Evolutionary conservation across 768 basidiomycete species (phyloP).

Genomic region (Kwoniella dejecticola): DNA sequence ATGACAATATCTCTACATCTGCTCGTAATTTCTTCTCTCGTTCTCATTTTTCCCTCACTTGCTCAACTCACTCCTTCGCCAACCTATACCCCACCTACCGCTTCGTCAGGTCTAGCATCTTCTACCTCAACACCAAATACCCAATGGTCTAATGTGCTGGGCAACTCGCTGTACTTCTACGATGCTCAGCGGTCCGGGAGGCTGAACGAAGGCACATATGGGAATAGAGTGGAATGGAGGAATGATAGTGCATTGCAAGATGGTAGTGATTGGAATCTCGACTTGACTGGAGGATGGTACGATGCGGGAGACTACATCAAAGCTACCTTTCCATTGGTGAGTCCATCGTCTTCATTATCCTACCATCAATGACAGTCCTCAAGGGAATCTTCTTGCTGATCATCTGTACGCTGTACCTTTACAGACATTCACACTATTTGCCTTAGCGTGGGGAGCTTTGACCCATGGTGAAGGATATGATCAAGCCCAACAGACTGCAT

Average conservation of each 20-base stretch:
- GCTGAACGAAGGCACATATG: slow-evolving; percentile 60
- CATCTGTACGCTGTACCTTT: slow-evolving; percentile 1
- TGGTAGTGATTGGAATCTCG: slow-evolving; percentile 70
- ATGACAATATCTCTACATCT: too few relatives aligned
- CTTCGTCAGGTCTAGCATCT: slow-evolving; percentile 28
- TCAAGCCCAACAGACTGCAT: slow-evolving; percentile 78
- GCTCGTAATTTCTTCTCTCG: background rate
- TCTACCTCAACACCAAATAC: slow-evolving; percentile 62
- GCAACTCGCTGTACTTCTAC: slow-evolving; percentile 82
- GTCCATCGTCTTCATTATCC: slow-evolving; percentile 31
- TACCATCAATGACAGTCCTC: background rate
- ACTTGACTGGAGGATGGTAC: slow-evolving; percentile 85
- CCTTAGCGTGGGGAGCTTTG: slow-evolving; percentile 85
- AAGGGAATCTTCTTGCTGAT: too few relatives aligned
- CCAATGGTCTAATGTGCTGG: slow-evolving; percentile 81
- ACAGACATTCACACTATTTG: slow-evolving; percentile 79
- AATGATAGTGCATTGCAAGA: slow-evolving; percentile 78
- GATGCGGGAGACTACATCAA: slow-evolving; percentile 93
- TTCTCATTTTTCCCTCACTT: slow-evolving; percentile 1
- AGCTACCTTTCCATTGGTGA: slow-evolving; percentile 77
- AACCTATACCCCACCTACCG: slow-evolving; percentile 43
- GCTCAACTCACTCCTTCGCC: slow-evolving; percentile 50
- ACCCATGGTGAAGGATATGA: slow-evolving; percentile 86
- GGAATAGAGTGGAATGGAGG: slow-evolving; percentile 80
- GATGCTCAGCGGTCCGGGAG: slow-evolving; percentile 85